Base-by-base conservation (phyloP, 805 yeast genomes). In the Tetrapisispora iriomotensis region DNA sequence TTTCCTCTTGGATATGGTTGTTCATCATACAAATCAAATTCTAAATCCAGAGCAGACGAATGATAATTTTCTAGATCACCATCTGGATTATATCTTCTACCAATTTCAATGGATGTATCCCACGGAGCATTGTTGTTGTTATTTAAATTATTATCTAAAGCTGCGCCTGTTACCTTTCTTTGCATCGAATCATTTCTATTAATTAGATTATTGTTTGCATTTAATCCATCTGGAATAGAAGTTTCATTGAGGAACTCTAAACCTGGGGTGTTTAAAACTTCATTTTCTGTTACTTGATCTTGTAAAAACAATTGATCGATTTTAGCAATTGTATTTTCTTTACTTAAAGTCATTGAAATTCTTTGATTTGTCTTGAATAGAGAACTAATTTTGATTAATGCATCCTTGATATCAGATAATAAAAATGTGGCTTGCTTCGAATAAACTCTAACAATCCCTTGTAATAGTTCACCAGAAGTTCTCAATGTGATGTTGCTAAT, bases 391-490 rank as follows among this genome's bases (percentile, higher is more conserved):
- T 77, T 80, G 46, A 76, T 61, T 43, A 86, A 60, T 3, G 86
- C 81, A 48, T 83, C 94, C 36, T 77, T 72, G 29, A 85, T 90
- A 55, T 88, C 96, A 40, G 85, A 94, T 36, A 82, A 65, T 19
- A 88, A 64, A 47, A 83, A 83, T 49, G 80, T 81, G 21, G 95
- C 85, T 60, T 88, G 84, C 43, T 90, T 68, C 10, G 92, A 79
- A 60, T 86, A 88, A 18, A 88, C 88, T 41, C 85, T 70, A 26
- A 85, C 94, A 4, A 88, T 85, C 37, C 96, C 96, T 40, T 82
- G 76, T 29, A 88, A 66, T 38, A 88, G 66, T 54, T 87, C 95
- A 4, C 95, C 94, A 1, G 95, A 82, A 20, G 85, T 67, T 41
- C 95, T 68, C 37, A 87, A 66, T 0, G 95, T 84, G 41, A 87